Percentiles rank a stretch among this genome's conserved stretches.
These are phyloP conservation scores for Ganoderma boninense DNA, from an alignment of 1,284 basidiomycete species.

Conservation along the genomic window DNA sequence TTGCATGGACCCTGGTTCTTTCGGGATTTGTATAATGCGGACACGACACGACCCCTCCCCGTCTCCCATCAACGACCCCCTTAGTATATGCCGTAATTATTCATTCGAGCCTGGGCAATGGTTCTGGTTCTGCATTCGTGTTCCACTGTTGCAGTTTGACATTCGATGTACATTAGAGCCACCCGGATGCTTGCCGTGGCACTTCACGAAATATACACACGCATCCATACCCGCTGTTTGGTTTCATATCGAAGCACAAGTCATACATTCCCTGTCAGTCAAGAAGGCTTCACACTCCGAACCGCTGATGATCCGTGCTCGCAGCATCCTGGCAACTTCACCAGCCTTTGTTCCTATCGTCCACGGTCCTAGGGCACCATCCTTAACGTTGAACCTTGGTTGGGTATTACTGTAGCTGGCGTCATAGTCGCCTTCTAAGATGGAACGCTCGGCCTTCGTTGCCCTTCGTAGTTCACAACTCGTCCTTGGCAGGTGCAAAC, in stretches of 20 bases:
- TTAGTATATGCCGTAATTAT: slow-evolving; percentile 30
- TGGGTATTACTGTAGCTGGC: background rate
- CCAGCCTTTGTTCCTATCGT: background rate
- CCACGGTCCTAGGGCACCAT: background rate
- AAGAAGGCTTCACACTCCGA: background rate
- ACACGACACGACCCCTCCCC: slow-evolving; percentile 2
- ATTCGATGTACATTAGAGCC: slow-evolving; percentile 32
- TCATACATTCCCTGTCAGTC: background rate
- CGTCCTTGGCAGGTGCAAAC: slow-evolving; percentile 34
- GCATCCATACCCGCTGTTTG: background rate
- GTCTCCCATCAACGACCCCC: slow-evolving; percentile 10
- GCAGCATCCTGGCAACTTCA: background rate
- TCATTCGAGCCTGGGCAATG: slow-evolving; percentile 26
- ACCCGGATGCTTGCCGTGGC: slow-evolving; percentile 16
- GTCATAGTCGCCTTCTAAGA: too few relatives aligned
- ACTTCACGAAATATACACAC: slow-evolving; percentile 16
- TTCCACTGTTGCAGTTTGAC: slow-evolving; percentile 5
- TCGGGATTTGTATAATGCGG: slow-evolving; percentile 5
- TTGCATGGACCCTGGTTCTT: background rate
- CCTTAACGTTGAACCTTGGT: background rate
- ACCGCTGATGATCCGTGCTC: background rate
- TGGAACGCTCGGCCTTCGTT: background rate
- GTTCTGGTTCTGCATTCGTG: slow-evolving; percentile 14
- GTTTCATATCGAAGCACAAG: background rate
- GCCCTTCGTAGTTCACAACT: slow-evolving; percentile 32